Base-by-base conservation (phyloP, 1,284 basidiomycete genomes). In the Leccinum brunneo-olivaceum region DNA sequence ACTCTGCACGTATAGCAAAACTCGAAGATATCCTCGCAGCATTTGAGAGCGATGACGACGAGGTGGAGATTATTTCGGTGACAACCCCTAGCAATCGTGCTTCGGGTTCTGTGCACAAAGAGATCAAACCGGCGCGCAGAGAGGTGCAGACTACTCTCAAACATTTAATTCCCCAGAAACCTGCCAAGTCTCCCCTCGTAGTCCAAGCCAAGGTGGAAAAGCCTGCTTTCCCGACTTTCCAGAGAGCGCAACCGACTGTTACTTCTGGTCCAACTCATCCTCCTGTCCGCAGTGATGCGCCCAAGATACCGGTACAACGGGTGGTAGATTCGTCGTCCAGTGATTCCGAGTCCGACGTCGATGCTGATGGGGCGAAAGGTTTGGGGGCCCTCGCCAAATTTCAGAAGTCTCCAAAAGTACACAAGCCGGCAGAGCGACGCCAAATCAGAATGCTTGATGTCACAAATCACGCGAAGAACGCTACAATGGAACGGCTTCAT, bases 381-480 rank as follows among this genome's bases (percentile, higher is more conserved):
- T 62, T 91, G 45, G 77, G 72, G 0, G 70, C 74, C 1, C 72
- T 94, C 38, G 73, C 74, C 3, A 62, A 78, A 49, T 62, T 83
- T 45, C 81, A 85, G 51, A 77, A 77, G 47, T 73, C 77, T 1
- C 78, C 78, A 1, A 74, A 72, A 48, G 68, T 73, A 47, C 76
- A 70, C 55, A 83, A 76, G 60, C 72, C 68, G 19, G 57, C 63
- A 8, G 77, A 80, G 53, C 77, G 78, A 21, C 76, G 89, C 27
- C 77, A 81, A 54, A 76, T 91, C 53, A 84, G 83, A 65, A 69
- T 84, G 34, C 60, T 91, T 35, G 82, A 85, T 36, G 66, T 79
- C 34, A 73, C 77, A 1, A 63, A 61, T 28, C 62, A 70, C 18
- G 63, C 36, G 19, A 64, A 58, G 36, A 74, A 70, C 35, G 62